Base-by-base conservation (phyloP, 2,329 filamentous ascomycete species). In the Oidium heveae region DNA sequence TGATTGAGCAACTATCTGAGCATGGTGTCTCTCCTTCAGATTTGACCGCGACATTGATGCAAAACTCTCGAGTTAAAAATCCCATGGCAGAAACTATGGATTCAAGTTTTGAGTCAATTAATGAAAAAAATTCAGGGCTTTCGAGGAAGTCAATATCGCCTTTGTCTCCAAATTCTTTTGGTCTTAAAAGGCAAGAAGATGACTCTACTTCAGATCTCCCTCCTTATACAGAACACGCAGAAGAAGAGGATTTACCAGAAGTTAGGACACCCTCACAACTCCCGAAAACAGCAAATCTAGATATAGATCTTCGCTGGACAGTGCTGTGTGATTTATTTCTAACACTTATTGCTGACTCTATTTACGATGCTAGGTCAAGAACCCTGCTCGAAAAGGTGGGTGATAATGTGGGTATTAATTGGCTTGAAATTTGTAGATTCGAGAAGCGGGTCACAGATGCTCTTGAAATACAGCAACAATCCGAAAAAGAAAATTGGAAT, bases 371-470 rank as follows among this genome's bases (percentile, higher is more conserved):
- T 15, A 81, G 91, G 32, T 96, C 91, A 6, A 77, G 91, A 58
- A 75, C 81, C 43, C 71, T 98, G 32, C 71, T 98, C 6, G 89
- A 96, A 67, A 74, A 77, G 55, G 86, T 96, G 0, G 91, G 83
- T 37, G 74, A 77, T 54, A 82, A 83, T 57, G 75, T 98, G 61
- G 79, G 84, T 44, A 81, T 98, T 8, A 75, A 82, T 13, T 94
- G 86, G 86, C 72, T 93, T 54, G 91, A 98, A 60, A 94, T 96
- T 56, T 94, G 87, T 67, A 80, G 86, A 41, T 98, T 98, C 63
- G 91, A 98, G 69, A 96, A 95, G 69, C 82, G 87, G 54, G 86
- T 98, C 6, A 95, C 91, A 8, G 91, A 98, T 67, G 87, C 91
- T 0, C 71, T 98, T 22, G 91, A 98, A 67, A 95, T 98, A 86